A percentile compares a stretch with the other conserved stretches of the same genome.
Evolutionary conservation across 768 basidiomycete species (phyloP).

Genomic region (Rhizopogon rudus): DNA sequence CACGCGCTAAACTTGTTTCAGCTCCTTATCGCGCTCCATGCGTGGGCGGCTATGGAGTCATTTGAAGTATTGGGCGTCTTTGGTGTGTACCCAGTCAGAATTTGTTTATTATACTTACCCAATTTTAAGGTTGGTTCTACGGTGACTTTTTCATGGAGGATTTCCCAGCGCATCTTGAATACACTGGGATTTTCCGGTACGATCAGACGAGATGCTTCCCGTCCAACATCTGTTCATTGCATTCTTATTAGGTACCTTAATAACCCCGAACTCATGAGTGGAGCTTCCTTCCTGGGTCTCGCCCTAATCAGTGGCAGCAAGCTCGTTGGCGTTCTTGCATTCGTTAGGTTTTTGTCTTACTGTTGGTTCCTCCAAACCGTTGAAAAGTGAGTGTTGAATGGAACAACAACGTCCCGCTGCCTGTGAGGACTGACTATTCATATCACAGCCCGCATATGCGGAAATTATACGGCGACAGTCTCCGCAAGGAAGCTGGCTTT

Average conservation of each 20-base stretch:
- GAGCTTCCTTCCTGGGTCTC: slow-evolving; percentile 92
- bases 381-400: slow-evolving; percentile 65
- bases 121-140: slow-evolving; percentile 86
- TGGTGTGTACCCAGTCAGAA: slow-evolving; percentile 40
- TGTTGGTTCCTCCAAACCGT: slow-evolving; percentile 95
- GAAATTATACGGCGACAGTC: slow-evolving; percentile 87
- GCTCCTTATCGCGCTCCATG: slow-evolving; percentile 81
- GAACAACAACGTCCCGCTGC: background rate
- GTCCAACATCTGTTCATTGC: background rate
- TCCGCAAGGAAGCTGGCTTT: slow-evolving; percentile 95
- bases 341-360: slow-evolving; percentile 81
- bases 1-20: slow-evolving; percentile 23
- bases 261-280: slow-evolving; percentile 95
- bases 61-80: slow-evolving; percentile 93
- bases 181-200: slow-evolving; percentile 95
- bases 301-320: slow-evolving; percentile 90
- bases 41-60: slow-evolving; percentile 88
- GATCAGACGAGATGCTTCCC: slow-evolving; percentile 8
- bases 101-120: background rate
- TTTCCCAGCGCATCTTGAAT: slow-evolving; percentile 85
- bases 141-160: slow-evolving; percentile 97
- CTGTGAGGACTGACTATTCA: background rate
- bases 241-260: slow-evolving; percentile 69
- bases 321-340: slow-evolving; percentile 80
- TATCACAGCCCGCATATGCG: slow-evolving; percentile 90